Conservation (phyloP, 2,329 filamentous ascomycete species). For the Apiospora marii region DNA sequence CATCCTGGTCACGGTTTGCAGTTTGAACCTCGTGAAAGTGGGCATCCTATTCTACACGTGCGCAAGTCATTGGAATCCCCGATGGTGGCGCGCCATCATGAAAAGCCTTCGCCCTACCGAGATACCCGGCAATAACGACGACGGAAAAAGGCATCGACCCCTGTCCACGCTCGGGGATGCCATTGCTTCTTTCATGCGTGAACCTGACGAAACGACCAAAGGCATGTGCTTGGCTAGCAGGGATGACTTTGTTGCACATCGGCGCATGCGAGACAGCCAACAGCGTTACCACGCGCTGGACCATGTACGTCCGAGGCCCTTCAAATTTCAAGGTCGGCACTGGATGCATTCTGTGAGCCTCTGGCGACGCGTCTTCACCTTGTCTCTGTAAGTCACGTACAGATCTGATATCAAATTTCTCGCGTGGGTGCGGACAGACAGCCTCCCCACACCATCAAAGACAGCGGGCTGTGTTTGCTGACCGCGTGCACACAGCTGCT, state of each 20-base stretch:
- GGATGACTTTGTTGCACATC: constrained; percentile 29
- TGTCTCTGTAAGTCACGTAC: neutral
- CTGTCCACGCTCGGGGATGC: constrained; percentile 41
- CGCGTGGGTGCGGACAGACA: neutral
- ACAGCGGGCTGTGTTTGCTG: too few relatives aligned
- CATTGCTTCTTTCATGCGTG: constrained; percentile 38
- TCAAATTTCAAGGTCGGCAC: neutral
- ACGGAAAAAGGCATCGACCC: neutral
- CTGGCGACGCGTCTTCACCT: neutral
- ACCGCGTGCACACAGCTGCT: constrained; percentile 20
- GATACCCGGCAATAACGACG: neutral
- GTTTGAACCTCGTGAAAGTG: constrained; percentile 35
- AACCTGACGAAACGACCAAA: constrained; percentile 34
- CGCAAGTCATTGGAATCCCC: too few relatives aligned
- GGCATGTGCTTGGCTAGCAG: constrained; percentile 35
- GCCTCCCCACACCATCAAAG: too few relatives aligned
- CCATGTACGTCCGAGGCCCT: constrained; percentile 43
- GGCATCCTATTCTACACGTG: too few relatives aligned
- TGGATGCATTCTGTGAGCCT: constrained; percentile 6
- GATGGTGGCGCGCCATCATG: too few relatives aligned
- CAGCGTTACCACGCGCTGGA: constrained; percentile 34
- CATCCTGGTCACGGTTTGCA: constrained; percentile 33
- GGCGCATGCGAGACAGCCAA: constrained; percentile 30
- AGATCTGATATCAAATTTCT: too few relatives aligned
- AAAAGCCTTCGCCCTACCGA: too few relatives aligned